Conservation (phyloP, 305 asterid genomes). For the Coffea humblotiana region DNA sequence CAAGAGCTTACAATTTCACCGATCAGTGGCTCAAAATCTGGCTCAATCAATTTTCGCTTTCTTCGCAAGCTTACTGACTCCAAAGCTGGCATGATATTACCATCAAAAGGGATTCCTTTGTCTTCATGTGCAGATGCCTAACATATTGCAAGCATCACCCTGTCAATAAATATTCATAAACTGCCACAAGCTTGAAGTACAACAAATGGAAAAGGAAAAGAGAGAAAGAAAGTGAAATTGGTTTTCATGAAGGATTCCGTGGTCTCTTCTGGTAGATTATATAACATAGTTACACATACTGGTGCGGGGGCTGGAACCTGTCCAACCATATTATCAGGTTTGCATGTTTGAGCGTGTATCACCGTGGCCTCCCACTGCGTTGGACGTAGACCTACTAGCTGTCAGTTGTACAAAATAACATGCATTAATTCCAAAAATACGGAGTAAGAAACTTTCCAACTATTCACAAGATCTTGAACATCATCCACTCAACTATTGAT, state of each 20-base stretch:
- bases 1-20: constrained; percentile 79
- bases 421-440: background rate
- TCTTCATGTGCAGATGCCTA: background rate
- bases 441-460: background rate
- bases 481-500: background rate
- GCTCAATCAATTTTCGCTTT: constrained; percentile 69
- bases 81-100: background rate
- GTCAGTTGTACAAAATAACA: background rate
- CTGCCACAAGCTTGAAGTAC: background rate
- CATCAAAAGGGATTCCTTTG: background rate
- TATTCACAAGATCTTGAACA: background rate
- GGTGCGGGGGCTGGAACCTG: background rate
- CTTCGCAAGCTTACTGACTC: constrained; percentile 67
- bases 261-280: background rate
- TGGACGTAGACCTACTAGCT: background rate
- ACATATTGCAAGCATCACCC: background rate
- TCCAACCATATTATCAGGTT: background rate
- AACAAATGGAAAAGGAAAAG: background rate
- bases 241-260: background rate
- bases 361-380: constrained; percentile 12
- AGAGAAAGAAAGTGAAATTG: background rate
- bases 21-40: constrained; percentile 86
- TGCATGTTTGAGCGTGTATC: constrained; percentile 17
- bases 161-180: background rate
- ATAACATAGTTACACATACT: background rate